Percentiles rank a stretch among this genome's conserved stretches.
phyloP scores from a whole-genome alignment of 176 grass and related monocot genomes.

The Urochloa ruziziensis region DNA sequence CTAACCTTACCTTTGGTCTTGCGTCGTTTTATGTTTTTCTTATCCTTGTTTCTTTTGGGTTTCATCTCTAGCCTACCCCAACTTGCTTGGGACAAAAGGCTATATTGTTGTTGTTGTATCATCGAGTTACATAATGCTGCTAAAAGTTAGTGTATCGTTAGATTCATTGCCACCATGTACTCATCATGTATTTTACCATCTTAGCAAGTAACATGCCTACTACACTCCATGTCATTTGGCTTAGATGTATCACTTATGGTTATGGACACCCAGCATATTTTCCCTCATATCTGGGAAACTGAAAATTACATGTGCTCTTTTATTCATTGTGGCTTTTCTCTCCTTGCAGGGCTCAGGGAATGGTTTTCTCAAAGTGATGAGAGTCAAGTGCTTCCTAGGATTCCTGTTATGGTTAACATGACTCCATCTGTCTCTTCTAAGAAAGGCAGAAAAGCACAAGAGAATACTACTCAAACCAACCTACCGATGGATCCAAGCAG shows the following conservation, averaged over 20 bases:
- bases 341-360: slow-evolving; percentile 74
- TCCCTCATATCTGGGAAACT: background rate
- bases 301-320: background rate
- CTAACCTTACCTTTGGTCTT: too few species aligned
- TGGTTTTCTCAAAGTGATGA: slow-evolving; percentile 98
- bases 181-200: background rate
- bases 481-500: slow-evolving; percentile 49
- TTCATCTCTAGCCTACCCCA: too few species aligned
- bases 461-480: slow-evolving; percentile 35
- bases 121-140: background rate
- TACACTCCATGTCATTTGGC: background rate
- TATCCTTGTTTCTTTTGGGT: too few species aligned
- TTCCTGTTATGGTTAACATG: slow-evolving; percentile 84
- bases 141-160: background rate
- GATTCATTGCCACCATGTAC: background rate
- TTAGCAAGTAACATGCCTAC: background rate
- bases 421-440: slow-evolving; percentile 55
- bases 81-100: too few species aligned
- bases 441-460: slow-evolving; percentile 64
- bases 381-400: slow-evolving; percentile 61
- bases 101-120: background rate
- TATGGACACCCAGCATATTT: background rate
- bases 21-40: too few species aligned
- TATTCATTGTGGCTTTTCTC: background rate
- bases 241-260: background rate